Base-by-base conservation (phyloP, 2,329 filamentous ascomycete species). In the Ciborinia camelliae region DNA sequence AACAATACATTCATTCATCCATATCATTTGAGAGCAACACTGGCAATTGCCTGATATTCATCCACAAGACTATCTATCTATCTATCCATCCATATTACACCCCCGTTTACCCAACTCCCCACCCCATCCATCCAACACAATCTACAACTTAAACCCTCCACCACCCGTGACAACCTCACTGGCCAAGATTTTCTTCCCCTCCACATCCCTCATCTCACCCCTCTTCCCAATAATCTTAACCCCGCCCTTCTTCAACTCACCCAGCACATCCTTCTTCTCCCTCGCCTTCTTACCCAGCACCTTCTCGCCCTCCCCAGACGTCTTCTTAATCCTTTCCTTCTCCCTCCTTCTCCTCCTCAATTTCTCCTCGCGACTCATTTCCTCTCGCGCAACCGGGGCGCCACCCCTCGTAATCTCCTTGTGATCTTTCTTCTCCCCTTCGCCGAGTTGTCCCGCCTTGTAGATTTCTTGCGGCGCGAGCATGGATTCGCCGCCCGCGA, bases 391-490 rank as follows among this genome's bases (percentile, higher is more conserved):
- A 51, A 96, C 78, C 1, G 92, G 90, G 71, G 91, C 80, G 30
- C 92, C 94, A 72, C 84, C 87, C 82, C 90, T 93, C 41, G 93
- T 84, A 45, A 97, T 81, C 76, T 97, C 92, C 60, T 87, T 87
- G 71, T 83, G 82, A 69, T 82, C 84, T 53, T 80, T 80, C 18
- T 79, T 76, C 4, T 71, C 68, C 66, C 81, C 86, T 67, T 86
- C 84, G 72, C 81, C 86, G 67, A 86, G 83, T 72, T 89, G 87
- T 67, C 88, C 87, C n/a, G 91, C 87, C 72, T 86, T 87, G 81
- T 98, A 99, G 32, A 99, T 83, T 77, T 99, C 95, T 75, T 98
- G 95, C 3, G 95, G 95, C 53, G 95, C 95, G 66, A 99, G 84
- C 81, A 90, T 90, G 73, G 88, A 90, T 69, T 86, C 81, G 53